Evolutionary conservation across 2,329 filamentous ascomycete genomes (phyloP).

Genomic region (Exophiala sp.): DNA sequence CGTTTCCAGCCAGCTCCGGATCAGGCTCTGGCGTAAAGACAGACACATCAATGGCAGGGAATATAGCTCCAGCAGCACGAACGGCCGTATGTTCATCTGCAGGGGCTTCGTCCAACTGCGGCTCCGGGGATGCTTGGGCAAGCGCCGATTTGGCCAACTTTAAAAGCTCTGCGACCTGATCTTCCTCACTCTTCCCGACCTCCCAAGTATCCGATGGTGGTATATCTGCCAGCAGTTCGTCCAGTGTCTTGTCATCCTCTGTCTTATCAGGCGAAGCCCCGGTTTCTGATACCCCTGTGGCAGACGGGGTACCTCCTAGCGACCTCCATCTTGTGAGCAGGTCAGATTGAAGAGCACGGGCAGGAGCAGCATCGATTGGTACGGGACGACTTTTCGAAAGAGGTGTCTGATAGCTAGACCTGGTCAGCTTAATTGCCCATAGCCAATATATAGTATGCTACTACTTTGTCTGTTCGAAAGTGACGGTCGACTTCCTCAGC

Average conservation of each 20-base stretch:
- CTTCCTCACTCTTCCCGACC: constrained; percentile 24
- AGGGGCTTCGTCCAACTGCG: not conserved
- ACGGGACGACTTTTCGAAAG: not conserved
- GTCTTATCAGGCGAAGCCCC: constrained; percentile 8
- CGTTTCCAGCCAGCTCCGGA: not conserved
- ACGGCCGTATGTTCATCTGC: constrained; percentile 6
- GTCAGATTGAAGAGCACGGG: constrained; percentile 24
- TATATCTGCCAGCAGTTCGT: constrained; percentile 32
- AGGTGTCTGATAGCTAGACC: constrained; percentile 11
- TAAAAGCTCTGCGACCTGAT: constrained; percentile 30
- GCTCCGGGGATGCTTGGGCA: constrained; percentile 8
- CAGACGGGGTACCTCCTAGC: constrained; percentile 15
- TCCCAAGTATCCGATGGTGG: constrained; percentile 30
- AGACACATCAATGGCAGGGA: constrained; percentile 23
- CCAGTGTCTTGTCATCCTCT: constrained; percentile 30
- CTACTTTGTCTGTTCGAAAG: constrained; percentile 31
- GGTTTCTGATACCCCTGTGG: not conserved
- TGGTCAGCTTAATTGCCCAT: constrained; percentile 12
- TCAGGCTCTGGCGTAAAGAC: constrained; percentile 23
- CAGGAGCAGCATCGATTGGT: constrained; percentile 18
- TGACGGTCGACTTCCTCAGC: constrained; percentile 33
- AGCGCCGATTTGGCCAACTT: constrained; percentile 26
- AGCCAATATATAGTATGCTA: not conserved
- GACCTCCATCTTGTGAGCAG: constrained; percentile 26
- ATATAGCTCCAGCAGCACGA: not conserved